Evolutionary conservation across 140 eudicot species (phyloP).

Genomic region (Anethum foeniculum): DNA sequence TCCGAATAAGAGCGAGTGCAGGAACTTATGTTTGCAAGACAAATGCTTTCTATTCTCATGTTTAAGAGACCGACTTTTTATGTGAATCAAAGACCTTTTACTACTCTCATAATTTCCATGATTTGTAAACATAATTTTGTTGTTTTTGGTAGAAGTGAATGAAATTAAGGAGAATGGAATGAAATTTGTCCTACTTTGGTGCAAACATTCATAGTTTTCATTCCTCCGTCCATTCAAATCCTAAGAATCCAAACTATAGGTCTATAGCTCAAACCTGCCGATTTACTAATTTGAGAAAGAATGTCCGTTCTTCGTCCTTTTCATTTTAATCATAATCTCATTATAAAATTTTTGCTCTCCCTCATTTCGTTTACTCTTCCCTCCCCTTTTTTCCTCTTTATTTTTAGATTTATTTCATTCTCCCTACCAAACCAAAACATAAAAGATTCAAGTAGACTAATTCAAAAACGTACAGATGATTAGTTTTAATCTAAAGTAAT

Average conservation of each 20-base stretch:
- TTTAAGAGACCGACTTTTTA: background rate
- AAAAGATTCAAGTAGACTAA: background rate
- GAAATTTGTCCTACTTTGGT: background rate
- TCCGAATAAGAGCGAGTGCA: background rate
- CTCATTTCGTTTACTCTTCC: too few relatives aligned
- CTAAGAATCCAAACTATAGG: background rate
- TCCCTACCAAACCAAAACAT: background rate
- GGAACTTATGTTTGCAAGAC: slow-evolving; percentile 6
- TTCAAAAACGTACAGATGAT: background rate
- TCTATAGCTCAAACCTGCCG: background rate
- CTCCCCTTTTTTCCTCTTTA: background rate
- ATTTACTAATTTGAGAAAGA: background rate
- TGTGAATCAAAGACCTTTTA: background rate
- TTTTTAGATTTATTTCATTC: background rate
- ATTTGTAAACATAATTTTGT: background rate
- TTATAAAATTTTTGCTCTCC: background rate
- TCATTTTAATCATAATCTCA: background rate
- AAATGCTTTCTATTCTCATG: background rate
- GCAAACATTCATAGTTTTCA: background rate
- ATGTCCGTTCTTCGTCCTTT: background rate
- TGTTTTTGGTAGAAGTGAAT: background rate
- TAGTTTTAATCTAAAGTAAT: background rate
- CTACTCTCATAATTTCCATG: background rate
- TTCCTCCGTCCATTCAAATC: background rate
- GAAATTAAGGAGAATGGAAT: background rate